Percentiles rank a stretch among this genome's conserved stretches.
Evolutionary conservation across 176 grass and related monocot genomes (phyloP).

Genomic region (Alloteropsis semialata): DNA sequence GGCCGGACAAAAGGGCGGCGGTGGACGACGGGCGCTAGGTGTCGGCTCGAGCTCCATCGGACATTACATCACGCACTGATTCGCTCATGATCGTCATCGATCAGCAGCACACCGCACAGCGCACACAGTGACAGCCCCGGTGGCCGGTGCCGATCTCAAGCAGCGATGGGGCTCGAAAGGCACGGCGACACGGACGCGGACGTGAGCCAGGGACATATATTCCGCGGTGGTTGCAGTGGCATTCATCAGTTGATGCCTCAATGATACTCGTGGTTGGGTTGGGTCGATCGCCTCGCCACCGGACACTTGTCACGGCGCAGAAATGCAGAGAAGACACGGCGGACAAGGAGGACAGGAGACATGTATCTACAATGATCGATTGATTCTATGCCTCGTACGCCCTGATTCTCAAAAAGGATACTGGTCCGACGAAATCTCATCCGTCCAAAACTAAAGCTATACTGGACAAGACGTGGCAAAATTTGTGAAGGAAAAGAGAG

Average conservation of each 20-base stretch:
- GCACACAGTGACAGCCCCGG: no score
- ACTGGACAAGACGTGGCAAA: neutral
- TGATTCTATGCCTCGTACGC: neutral
- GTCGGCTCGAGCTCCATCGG: neutral
- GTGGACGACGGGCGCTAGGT: neutral
- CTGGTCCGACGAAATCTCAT: neutral
- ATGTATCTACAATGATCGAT: slow-evolving; percentile 8
- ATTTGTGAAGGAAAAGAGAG: neutral
- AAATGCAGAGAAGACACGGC: neutral
- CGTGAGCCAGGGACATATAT: neutral
- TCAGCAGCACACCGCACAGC: no score
- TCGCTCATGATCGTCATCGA: neutral
- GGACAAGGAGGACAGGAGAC: neutral
- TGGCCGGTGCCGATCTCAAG: no score
- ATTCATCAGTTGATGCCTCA: neutral
- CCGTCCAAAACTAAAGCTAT: neutral
- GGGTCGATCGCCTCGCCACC: neutral
- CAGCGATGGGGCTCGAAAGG: neutral
- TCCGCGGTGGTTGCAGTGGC: neutral
- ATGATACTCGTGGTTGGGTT: neutral
- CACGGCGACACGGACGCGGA: neutral
- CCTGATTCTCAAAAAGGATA: neutral
- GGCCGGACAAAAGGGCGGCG: neutral
- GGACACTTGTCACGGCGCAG: neutral
- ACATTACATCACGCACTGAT: slow-evolving; percentile 16